Base-by-base conservation (phyloP, 2,329 filamentous ascomycete genomes). In the Bipolaris cookei region DNA sequence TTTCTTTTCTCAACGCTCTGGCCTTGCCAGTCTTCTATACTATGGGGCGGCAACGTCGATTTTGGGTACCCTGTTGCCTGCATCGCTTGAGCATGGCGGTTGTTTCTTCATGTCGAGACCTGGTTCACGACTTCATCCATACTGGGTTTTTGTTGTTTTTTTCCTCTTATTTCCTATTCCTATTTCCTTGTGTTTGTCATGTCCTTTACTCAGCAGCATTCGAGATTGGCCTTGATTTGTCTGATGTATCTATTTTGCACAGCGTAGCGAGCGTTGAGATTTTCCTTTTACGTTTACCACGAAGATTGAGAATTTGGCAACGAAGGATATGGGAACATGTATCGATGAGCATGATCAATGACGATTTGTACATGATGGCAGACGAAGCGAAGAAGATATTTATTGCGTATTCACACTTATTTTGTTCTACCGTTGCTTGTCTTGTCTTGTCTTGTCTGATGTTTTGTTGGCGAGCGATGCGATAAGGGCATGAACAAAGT, bases 41-140 rank as follows among this genome's bases (percentile, higher is more conserved):
- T 57, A 34, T 65, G 59, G 65, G 70, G 69, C 70, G 71, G 70
- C 70, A 67, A 72, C 71, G 70, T 74, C 70, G 63, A 66, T 64
- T 62, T 63, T 53, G 55, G 61, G 58, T 57, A 38, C 38, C 44
- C 47, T 11, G 28, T 21, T 43, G 30, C 52, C 56, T 57, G 61
- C 49, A 55, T 64, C 60, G 67, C 65, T 70, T 59, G 62, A 67
- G 68, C 71, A 71, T 61, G 71, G 68, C 64, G 67, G 69, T 59
- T 63, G 65, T 67, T 62, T 68, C 61, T 55, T 60, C 45, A 58
- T 54, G 54, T 63, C 58, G 62, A 53, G 54, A 62, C 51, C 51
- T 52, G 48, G 37, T 53, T 56, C 50, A 66, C 61, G 55, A 60
- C 62, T 57, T 54, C 32, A 54, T 25, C 50, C 32, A 37, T 39